Evolutionary conservation across 108 stramenopile genomes (phyloP), one percentile per base, ranked within the genome.

Genomic region (Nannochloropsis salina): DNA sequence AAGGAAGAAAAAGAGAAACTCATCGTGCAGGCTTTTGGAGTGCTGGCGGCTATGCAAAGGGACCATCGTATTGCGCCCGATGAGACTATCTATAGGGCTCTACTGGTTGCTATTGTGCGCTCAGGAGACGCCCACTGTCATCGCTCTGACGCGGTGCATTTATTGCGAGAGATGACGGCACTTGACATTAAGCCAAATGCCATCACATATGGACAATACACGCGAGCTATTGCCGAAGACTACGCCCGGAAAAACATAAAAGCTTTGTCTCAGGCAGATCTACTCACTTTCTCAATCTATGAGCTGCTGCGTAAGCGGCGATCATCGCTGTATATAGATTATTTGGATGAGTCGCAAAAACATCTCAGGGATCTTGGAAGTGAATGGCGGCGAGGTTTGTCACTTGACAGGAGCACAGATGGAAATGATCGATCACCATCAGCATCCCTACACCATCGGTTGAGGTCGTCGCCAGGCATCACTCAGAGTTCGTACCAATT

Each of bases 41-140:
- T 74, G 61, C 61, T 74, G n/a, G 61, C 61, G 8, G 61, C 61
- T n/a, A 74, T 74, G 61, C 61, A 74, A n/a, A n/a, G 20, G 61
- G 61, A 74, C 61, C 61, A 2, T 74, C 61, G n/a, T 15, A n/a
- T 74, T 15, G 15, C 61, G 8, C 61, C 61, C 6, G 61, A 74
- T n/a, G 61, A 74, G 6, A 74, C 61, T 74, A 74, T 74, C 3
- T 74, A 74, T 74, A 15, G 61, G 61, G 61, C 61, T 74, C n/a
- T 74, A n/a, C 61, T 74, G 4, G 61, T 74, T 4, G 61, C 61
- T n/a, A 74, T 74, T 8, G 61, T 74, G 61, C 61, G 61, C 6
- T 74, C 61, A 8, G 61, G 61, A 4, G 61, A 74, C 61, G 61
- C 61, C 20, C 4, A 74, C 61, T 74, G 61, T n/a, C 61, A 74